phyloP scores from a whole-genome alignment of 495 filamentous ascomycete species.

The Hypoxylon intermedium region DNA sequence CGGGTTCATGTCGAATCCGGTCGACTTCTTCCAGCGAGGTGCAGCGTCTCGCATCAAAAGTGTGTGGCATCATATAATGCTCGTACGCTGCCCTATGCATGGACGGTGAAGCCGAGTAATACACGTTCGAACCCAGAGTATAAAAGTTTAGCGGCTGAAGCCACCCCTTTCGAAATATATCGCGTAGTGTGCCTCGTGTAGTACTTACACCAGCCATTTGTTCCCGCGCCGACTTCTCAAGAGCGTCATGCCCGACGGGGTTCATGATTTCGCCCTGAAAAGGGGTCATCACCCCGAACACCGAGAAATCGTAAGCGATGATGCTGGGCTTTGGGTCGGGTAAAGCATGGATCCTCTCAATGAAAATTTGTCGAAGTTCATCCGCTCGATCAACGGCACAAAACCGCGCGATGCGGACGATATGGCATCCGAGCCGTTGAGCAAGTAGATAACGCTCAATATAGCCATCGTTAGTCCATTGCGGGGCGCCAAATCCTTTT shows the following conservation, averaged over 20 bases:
- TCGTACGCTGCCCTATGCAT: slow-evolving; percentile 82
- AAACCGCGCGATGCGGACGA: slow-evolving; percentile 71
- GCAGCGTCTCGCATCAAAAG: slow-evolving; percentile 69
- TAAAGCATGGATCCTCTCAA: slow-evolving; percentile 54
- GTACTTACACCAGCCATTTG: slow-evolving; percentile 52
- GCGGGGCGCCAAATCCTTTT: slow-evolving; percentile 54
- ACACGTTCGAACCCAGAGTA: slow-evolving; percentile 74
- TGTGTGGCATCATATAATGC: slow-evolving; percentile 74
- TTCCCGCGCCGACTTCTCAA: slow-evolving; percentile 56
- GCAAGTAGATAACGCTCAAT: slow-evolving; percentile 64
- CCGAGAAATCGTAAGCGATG: slow-evolving; percentile 76
- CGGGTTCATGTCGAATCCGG: slow-evolving; percentile 64
- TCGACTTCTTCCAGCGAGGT: slow-evolving; percentile 69
- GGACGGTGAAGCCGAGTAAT: slow-evolving; percentile 76
- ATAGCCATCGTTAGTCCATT: slow-evolving; percentile 70
- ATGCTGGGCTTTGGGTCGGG: slow-evolving; percentile 64
- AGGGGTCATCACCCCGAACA: slow-evolving; percentile 69
- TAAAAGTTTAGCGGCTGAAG: slow-evolving; percentile 76
- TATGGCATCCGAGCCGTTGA: slow-evolving; percentile 69
- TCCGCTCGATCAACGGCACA: slow-evolving; percentile 66
- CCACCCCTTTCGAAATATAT: slow-evolving; percentile 62
- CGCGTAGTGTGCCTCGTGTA: slow-evolving; percentile 58
- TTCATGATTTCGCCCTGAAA: slow-evolving; percentile 73
- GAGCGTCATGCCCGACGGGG: slow-evolving; percentile 71
- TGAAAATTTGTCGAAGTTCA: slow-evolving; percentile 63